These are phyloP conservation scores for Exophiala sp. DNA, from an alignment of 2,329 filamentous ascomycete species.

Conservation along the genomic window DNA sequence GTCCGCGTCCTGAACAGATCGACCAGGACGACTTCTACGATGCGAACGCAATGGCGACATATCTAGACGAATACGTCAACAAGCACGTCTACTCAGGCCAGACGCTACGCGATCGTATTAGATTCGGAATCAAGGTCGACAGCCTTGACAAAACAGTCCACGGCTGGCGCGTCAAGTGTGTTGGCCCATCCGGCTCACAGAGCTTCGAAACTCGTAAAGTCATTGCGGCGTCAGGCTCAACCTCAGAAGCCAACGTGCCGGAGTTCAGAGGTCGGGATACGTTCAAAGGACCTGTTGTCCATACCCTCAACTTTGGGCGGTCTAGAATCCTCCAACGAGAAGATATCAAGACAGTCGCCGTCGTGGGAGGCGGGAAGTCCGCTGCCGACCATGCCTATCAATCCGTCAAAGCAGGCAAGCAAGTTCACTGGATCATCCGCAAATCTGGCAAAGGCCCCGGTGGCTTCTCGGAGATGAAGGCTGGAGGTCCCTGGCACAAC, in stretches of 20 bases:
- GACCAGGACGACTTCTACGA: not conserved
- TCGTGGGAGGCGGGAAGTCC: conserved; percentile 62
- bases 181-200: conserved; percentile 19
- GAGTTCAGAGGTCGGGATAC: conserved; percentile 45
- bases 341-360: conserved; percentile 43
- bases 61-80: conserved; percentile 55
- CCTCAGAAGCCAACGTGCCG: conserved; percentile 49
- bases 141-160: conserved; percentile 43
- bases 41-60: conserved; percentile 50
- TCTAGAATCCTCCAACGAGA: conserved; percentile 39
- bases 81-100: conserved; percentile 54
- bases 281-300: conserved; percentile 49
- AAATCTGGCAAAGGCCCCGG: conserved; percentile 38
- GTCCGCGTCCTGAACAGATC: not conserved
- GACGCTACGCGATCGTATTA: conserved; percentile 44
- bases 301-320: conserved; percentile 46
- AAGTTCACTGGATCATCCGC: conserved; percentile 43
- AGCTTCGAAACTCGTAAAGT: conserved; percentile 42
- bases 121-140: conserved; percentile 51
- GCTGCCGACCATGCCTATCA: conserved; percentile 63
- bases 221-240: conserved; percentile 55
- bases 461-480: not conserved
- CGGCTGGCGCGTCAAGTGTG: conserved; percentile 39
- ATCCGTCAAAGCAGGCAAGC: conserved; percentile 53
- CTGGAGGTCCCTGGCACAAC: not conserved